phyloP scores from a whole-genome alignment of 108 stramenopile species.

The Heterococcus sp. region DNA sequence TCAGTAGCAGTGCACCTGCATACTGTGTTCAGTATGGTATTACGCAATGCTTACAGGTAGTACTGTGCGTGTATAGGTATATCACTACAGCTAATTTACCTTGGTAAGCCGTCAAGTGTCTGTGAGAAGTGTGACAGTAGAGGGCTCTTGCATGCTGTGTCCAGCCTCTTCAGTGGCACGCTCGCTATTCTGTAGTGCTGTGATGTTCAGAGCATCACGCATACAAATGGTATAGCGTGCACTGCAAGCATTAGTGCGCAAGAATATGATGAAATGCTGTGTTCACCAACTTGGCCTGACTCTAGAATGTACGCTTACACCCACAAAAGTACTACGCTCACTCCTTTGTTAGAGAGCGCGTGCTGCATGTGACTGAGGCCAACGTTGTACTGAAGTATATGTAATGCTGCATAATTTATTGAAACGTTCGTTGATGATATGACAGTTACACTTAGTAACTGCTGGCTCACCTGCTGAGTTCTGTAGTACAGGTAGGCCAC shows the following conservation, averaged over 20 bases:
- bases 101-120: conserved; percentile 21
- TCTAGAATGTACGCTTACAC: neutral
- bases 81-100: too few relatives aligned
- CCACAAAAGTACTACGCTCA: too few relatives aligned
- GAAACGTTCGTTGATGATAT: too few relatives aligned
- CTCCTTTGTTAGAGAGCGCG: too few relatives aligned
- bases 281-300: conserved; percentile 16
- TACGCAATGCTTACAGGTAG: conserved; percentile 18
- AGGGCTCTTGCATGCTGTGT: conserved; percentile 25
- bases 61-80: too few relatives aligned
- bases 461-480: conserved; percentile 1
- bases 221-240: too few relatives aligned
- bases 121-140: conserved; percentile 26
- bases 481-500: conserved; percentile 19
- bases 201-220: too few relatives aligned
- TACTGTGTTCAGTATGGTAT: conserved; percentile 4
- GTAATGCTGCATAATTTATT: too few relatives aligned
- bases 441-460: too few relatives aligned
- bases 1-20: conserved; percentile 13
- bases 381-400: too few relatives aligned
- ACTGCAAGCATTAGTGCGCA: neutral
- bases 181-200: neutral
- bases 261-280: neutral
- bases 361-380: neutral
- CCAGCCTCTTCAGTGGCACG: conserved; percentile 18